Conservation (phyloP, 1,139 yeast species). For the Suhomyces maxii region DNA sequence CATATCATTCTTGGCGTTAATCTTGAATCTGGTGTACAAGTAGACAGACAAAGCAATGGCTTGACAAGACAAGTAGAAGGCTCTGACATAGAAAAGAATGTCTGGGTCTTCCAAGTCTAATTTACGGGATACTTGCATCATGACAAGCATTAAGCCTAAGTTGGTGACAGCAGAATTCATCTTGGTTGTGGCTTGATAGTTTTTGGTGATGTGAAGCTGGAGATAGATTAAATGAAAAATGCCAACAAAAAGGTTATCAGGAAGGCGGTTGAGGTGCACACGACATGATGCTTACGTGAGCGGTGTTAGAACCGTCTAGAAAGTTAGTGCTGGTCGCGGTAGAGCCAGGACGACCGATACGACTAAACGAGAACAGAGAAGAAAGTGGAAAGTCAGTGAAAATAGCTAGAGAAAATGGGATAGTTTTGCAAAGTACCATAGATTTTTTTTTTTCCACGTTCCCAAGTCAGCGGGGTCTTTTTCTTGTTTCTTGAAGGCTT, state of each 20-base stretch:
- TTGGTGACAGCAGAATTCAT: slow-evolving; percentile 90
- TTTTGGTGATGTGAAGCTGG: neutral
- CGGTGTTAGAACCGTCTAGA: neutral
- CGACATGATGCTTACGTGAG: neutral
- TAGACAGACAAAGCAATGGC: slow-evolving; percentile 64
- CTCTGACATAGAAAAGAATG: slow-evolving; percentile 74
- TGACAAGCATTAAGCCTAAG: slow-evolving; percentile 87
- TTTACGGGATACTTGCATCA: slow-evolving; percentile 94
- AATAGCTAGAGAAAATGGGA: too few relatives aligned
- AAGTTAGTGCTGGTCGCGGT: neutral
- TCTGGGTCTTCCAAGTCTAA: slow-evolving; percentile 87
- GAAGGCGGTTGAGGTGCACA: neutral
- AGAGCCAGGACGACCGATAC: too few relatives aligned
- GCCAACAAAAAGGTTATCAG: neutral
- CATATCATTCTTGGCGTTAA: slow-evolving; percentile 78
- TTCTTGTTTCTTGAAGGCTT: too few relatives aligned
- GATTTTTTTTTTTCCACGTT: too few relatives aligned
- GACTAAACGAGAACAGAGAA: too few relatives aligned
- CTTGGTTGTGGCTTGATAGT: slow-evolving; percentile 8
- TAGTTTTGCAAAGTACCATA: too few relatives aligned
- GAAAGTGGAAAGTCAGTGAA: too few relatives aligned
- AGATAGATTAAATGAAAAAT: slow-evolving; percentile 2
- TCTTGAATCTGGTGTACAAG: slow-evolving; percentile 59
- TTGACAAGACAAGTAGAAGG: slow-evolving; percentile 68
- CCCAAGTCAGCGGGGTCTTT: too few relatives aligned